Conservation (phyloP, 2,329 filamentous ascomycete species). For the Monilinia polystroma region DNA sequence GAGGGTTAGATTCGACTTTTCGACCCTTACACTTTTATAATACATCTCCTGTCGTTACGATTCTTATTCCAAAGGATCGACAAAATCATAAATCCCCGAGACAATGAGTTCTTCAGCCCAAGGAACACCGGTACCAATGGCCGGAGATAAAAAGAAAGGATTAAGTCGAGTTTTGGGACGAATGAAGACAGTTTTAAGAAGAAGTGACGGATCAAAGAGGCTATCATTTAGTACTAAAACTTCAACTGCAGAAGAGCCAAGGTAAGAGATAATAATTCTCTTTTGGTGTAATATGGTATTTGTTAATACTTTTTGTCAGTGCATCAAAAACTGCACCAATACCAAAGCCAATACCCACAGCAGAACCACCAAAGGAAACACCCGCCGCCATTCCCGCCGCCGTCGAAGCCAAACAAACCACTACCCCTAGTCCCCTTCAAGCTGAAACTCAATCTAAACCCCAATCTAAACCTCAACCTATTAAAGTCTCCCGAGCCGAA, state of each 20-base stretch:
- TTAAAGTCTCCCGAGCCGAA: slow-evolving; percentile 34
- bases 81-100: slow-evolving; percentile 17
- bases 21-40: too few relatives aligned
- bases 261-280: slow-evolving; percentile 25
- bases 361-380: slow-evolving; percentile 18
- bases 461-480: slow-evolving; percentile 23
- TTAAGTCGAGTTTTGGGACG: slow-evolving; percentile 33
- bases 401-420: slow-evolving; percentile 2
- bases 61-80: not conserved
- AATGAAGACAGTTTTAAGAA: slow-evolving; percentile 38
- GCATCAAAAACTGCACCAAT: not conserved
- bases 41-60: not conserved
- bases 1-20: not conserved
- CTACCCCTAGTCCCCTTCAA: slow-evolving; percentile 14
- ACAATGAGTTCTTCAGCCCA: slow-evolving; percentile 34
- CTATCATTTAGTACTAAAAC: slow-evolving; percentile 30
- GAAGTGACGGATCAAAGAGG: slow-evolving; percentile 34
- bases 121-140: slow-evolving; percentile 27
- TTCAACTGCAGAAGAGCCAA: slow-evolving; percentile 28
- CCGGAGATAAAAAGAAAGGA: slow-evolving; percentile 34
- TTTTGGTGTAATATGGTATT: not conserved
- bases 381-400: slow-evolving; percentile 4
- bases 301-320: slow-evolving; percentile 2
- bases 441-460: too few relatives aligned
- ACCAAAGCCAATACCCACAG: not conserved